These are phyloP conservation scores for Hanseniaspora uvarum DNA, from an alignment of 1,139 yeast species.

Conservation along the genomic window DNA sequence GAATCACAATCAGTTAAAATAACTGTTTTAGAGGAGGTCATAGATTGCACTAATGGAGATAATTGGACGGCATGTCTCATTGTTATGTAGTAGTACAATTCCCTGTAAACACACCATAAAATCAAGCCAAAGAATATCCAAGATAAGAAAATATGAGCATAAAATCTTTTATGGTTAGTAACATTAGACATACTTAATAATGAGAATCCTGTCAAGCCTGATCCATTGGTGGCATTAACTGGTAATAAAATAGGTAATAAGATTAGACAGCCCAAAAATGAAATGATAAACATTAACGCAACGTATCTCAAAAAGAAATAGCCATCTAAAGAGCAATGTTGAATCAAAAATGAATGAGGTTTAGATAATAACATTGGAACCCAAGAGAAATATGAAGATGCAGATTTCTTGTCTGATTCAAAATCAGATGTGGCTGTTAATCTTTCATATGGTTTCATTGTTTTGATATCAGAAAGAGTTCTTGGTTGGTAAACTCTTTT, in stretches of 20 bases:
- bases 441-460: conserved; percentile 38
- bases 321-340: conserved; percentile 79
- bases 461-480: conserved; percentile 25
- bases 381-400: conserved; percentile 51
- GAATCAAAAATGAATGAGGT: conserved; percentile 60
- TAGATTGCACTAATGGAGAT: conserved; percentile 52
- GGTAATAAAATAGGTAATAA: conserved; percentile 76
- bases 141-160: conserved; percentile 62
- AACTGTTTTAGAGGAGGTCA: conserved; percentile 53
- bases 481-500: conserved; percentile 77
- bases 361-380: conserved; percentile 40
- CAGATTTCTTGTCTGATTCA: conserved; percentile 40
- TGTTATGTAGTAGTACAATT: conserved; percentile 55
- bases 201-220: conserved; percentile 46
- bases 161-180: conserved; percentile 46
- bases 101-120: conserved; percentile 57
- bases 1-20: conserved; percentile 54
- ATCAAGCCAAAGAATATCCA: conserved; percentile 57
- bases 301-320: conserved; percentile 75
- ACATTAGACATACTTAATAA: conserved; percentile 56
- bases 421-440: conserved; percentile 25
- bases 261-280: conserved; percentile 53
- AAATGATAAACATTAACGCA: conserved; percentile 49
- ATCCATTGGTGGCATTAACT: conserved; percentile 75
- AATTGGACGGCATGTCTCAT: conserved; percentile 60